Percentiles rank a stretch among this genome's conserved stretches.
phyloP scores from a whole-genome alignment of 345 rosid species.

The Gossypium mustelinum region DNA sequence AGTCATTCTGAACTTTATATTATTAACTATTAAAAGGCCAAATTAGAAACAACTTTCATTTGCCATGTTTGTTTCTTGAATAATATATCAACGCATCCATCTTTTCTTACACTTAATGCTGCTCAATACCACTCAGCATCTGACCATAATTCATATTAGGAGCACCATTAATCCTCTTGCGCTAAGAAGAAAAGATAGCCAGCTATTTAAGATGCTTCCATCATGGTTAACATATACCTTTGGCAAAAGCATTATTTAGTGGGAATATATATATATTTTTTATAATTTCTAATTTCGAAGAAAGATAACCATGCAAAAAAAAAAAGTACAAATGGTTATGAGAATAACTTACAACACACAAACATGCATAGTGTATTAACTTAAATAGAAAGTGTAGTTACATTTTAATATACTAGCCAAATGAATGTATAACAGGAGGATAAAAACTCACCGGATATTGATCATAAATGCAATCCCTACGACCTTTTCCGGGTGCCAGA shows the following conservation, averaged over 20 bases:
- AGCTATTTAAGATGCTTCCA: not conserved
- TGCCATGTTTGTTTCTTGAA: not conserved
- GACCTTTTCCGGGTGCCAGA: constrained; percentile 79
- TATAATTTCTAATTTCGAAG: not conserved
- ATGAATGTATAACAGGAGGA: not conserved
- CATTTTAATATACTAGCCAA: not conserved
- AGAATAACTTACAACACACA: not conserved
- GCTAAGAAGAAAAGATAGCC: not conserved
- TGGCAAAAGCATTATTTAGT: not conserved
- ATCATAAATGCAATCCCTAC: constrained; percentile 87
- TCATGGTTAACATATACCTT: not conserved
- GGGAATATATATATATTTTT: no score
- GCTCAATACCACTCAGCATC: not conserved
- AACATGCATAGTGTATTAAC: not conserved
- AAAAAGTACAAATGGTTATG: not conserved
- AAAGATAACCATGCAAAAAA: not conserved
- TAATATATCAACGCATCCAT: not conserved
- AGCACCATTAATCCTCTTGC: not conserved
- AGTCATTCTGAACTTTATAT: not conserved
- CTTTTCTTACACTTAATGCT: not conserved
- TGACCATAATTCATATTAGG: not conserved
- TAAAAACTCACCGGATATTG: constrained; percentile 92
- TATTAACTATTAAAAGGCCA: not conserved
- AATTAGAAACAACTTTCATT: not conserved
- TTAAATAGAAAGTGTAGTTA: not conserved